These are phyloP conservation scores for Mucor plumbeus DNA, from an alignment of 371 early-diverging fungal genomes.

Conservation along the genomic window DNA sequence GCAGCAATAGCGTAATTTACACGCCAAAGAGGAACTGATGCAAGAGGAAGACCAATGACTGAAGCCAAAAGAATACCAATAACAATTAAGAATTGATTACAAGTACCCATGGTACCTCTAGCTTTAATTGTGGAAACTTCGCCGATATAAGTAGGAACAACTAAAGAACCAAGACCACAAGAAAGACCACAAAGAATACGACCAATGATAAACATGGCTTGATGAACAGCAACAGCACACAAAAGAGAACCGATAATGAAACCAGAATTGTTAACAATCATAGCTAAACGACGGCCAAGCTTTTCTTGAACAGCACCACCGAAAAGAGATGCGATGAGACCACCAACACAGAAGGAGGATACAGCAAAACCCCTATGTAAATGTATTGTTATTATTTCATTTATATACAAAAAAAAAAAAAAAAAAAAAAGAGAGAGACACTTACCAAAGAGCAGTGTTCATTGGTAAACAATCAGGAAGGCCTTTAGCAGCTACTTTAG, in stretches of 20 bases:
- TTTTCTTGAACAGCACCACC: constrained; percentile 61
- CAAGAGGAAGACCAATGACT: constrained; percentile 61
- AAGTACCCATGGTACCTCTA: constrained; percentile 68
- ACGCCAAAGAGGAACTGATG: constrained; percentile 71
- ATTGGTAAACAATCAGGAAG: constrained; percentile 40
- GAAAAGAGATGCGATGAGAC: constrained; percentile 67
- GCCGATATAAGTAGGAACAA: constrained; percentile 81
- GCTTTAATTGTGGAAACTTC: constrained; percentile 75
- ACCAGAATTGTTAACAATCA: constrained; percentile 64
- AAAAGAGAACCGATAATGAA: constrained; percentile 69
- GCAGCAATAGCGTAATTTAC: constrained; percentile 65
- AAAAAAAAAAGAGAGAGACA: no score
- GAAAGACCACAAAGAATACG: constrained; percentile 82
- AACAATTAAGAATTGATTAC: constrained; percentile 51
- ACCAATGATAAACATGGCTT: constrained; percentile 71
- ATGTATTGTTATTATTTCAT: no score
- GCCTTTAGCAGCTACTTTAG: constrained; percentile 3
- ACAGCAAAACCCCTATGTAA: constrained; percentile 58
- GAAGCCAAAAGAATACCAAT: constrained; percentile 75
- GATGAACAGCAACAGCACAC: constrained; percentile 57
- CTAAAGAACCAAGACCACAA: constrained; percentile 78
- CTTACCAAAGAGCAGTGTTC: constrained; percentile 26
- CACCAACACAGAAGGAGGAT: constrained; percentile 72
- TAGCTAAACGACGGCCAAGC: constrained; percentile 67
- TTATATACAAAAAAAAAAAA: neutral